Base-by-base conservation (phyloP, 2,329 filamentous ascomycete genomes). In the Endocalyx cinctus region DNA sequence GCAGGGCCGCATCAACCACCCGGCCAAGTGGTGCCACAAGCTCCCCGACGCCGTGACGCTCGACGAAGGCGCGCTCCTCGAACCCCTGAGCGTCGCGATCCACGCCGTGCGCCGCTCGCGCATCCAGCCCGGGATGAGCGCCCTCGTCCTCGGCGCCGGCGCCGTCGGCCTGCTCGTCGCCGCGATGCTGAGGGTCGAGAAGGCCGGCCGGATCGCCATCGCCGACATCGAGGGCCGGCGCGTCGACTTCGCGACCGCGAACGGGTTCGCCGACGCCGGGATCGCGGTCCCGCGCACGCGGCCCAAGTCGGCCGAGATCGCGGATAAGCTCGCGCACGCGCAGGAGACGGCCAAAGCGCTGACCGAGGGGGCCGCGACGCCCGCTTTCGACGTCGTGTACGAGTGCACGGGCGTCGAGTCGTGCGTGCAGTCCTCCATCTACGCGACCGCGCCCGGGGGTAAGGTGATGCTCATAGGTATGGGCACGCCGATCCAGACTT, bases 361-460 rank as follows among this genome's bases (percentile, higher is more conserved):
- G 1, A 41, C 46, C 20, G 79, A 86, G 51, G 72, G 84, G 0
- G 72, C 77, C 31, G 74, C 76, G 2, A 81, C 83, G 3, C n/a
- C n/a, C n/a, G n/a, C n/a, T n/a, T n/a, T n/a, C n/a, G n/a, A n/a
- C n/a, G n/a, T n/a, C n/a, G n/a, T n/a, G n/a, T 87, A 84, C 50
- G 84, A 89, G 61, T 88, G 84, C 54, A 89, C 85, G 0, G 85
- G 85, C 7, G 84, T 87, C 15, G 83, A 86, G 52, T 75, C 77
- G 0, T 89, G 84, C 48, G 68, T 87, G 47, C 84, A 89, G 55
- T 77, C 78, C 5, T 74, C 80, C 5, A 87, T 89, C 35, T 89
- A 84, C 48, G 72, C 74, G 42, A 79, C 80, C 11, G 70, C 71
- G 41, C 75, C 82, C 0, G 84, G 84, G 25, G 84, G 83, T 34